These are phyloP conservation scores for Exophiala phaeomuriformis DNA, from an alignment of 2,329 filamentous ascomycete species.

Conservation along the genomic window DNA sequence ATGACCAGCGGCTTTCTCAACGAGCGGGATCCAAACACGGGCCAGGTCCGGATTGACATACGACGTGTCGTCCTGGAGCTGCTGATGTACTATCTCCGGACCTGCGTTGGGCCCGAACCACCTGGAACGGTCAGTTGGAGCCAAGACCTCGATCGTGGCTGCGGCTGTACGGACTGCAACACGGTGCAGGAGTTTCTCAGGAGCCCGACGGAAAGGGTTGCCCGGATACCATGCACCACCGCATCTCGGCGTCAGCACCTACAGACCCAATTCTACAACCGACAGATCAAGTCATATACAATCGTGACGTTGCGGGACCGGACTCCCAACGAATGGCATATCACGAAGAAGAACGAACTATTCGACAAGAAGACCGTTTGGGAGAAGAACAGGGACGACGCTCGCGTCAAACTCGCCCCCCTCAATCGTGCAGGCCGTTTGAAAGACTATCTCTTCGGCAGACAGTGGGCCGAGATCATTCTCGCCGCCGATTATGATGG, in stretches of 20 bases:
- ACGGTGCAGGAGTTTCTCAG: slow-evolving; percentile 3
- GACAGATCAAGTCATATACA: neutral
- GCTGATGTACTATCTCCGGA: neutral
- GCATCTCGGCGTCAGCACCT: slow-evolving; percentile 1
- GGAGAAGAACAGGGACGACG: neutral
- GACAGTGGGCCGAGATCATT: neutral
- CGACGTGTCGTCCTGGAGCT: neutral
- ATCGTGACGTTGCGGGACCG: slow-evolving; percentile 3
- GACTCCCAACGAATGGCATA: slow-evolving; percentile 5
- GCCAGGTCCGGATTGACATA: neutral
- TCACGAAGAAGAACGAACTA: slow-evolving; percentile 5
- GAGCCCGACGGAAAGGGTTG: neutral
- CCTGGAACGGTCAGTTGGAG: neutral
- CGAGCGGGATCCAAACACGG: neutral
- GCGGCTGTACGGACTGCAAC: slow-evolving; percentile 6
- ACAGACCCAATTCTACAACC: neutral
- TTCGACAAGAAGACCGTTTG: neutral
- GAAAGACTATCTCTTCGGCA: neutral
- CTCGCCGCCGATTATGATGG: neutral
- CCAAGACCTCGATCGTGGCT: neutral
- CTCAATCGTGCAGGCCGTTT: neutral
- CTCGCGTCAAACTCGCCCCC: neutral
- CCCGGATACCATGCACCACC: neutral
- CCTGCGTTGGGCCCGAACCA: slow-evolving; percentile 5
- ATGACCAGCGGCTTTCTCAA: neutral